phyloP scores from a whole-genome alignment of 2,329 filamentous ascomycete species.

The Pleoardoris graminearum region DNA sequence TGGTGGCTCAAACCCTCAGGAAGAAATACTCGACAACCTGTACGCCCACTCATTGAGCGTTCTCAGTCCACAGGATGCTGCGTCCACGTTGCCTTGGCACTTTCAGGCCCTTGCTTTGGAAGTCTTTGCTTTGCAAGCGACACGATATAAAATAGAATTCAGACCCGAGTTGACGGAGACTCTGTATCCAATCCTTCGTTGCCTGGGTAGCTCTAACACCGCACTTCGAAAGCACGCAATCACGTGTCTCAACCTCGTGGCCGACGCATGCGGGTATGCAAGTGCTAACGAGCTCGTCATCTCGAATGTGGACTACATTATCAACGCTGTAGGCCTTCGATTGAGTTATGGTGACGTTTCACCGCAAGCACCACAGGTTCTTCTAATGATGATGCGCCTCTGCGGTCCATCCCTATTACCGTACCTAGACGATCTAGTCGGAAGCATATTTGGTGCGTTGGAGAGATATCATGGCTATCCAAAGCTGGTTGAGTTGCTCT shows the following conservation, averaged over 20 bases:
- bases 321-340: conserved; percentile 87
- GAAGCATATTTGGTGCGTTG: conserved; percentile 88
- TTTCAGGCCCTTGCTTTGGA: conserved; percentile 80
- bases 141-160: conserved; percentile 68
- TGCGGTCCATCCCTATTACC: conserved; percentile 81
- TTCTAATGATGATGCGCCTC: conserved; percentile 91
- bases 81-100: conserved; percentile 64
- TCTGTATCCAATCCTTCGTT: conserved; percentile 87
- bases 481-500: conserved; percentile 80
- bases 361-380: conserved; percentile 84
- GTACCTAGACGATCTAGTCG: conserved; percentile 88
- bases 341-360: conserved; percentile 92
- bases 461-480: conserved; percentile 95
- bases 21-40: conserved; percentile 60
- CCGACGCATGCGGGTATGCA: conserved; percentile 71
- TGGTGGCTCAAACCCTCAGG: conserved; percentile 33
- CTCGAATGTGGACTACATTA: conserved; percentile 92
- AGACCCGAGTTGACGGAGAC: conserved; percentile 86
- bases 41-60: conserved; percentile 69
- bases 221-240: conserved; percentile 80
- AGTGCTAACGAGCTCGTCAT: conserved; percentile 79
- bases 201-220: conserved; percentile 72
- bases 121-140: conserved; percentile 74
- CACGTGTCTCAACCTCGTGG: conserved; percentile 78
- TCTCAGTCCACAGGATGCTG: conserved; percentile 52